Percentiles rank a stretch among this genome's conserved stretches.
phyloP scores from a whole-genome alignment of 495 filamentous ascomycete genomes.

The Talaromyces liani region DNA sequence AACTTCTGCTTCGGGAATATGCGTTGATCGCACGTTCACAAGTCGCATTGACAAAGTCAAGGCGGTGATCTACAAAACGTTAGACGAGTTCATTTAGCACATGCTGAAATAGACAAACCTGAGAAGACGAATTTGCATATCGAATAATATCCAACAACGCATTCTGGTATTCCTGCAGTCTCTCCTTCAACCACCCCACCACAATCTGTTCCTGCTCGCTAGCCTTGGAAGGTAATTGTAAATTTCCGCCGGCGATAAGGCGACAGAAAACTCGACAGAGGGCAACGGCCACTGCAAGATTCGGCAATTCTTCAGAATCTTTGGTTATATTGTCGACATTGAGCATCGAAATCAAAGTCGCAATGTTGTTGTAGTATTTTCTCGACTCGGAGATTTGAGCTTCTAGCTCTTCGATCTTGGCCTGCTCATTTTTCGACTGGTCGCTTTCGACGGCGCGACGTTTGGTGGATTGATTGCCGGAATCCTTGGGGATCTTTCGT shows the following conservation, averaged over 20 bases:
- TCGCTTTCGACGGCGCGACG: constrained; percentile 37
- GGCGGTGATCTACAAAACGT: constrained; percentile 43
- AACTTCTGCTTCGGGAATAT: constrained; percentile 52
- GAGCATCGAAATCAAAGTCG: constrained; percentile 56
- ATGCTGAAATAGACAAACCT: constrained; percentile 19
- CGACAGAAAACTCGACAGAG: constrained; percentile 86
- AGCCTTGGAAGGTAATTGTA: constrained; percentile 54
- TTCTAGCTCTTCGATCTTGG: constrained; percentile 63
- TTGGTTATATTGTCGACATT: constrained; percentile 34
- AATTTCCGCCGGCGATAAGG: constrained; percentile 65
- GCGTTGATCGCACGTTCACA: constrained; percentile 64
- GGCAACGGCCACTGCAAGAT: constrained; percentile 62
- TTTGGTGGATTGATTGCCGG: constrained; percentile 22
- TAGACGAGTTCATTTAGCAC: constrained; percentile 14
- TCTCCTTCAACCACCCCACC: constrained; percentile 68
- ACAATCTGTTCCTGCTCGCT: constrained; percentile 69
- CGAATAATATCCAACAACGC: constrained; percentile 47
- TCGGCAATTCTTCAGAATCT: constrained; percentile 13
- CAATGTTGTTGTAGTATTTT: constrained; percentile 90
- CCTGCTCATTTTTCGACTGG: constrained; percentile 40
- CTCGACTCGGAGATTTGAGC: constrained; percentile 72
- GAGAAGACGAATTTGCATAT: constrained; percentile 41
- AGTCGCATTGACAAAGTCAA: constrained; percentile 77
- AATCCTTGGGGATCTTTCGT: constrained; percentile 29
- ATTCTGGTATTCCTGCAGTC: constrained; percentile 60